Conservation (phyloP, 2,329 filamentous ascomycete species). For the Rhytidhysteron rufulum region DNA sequence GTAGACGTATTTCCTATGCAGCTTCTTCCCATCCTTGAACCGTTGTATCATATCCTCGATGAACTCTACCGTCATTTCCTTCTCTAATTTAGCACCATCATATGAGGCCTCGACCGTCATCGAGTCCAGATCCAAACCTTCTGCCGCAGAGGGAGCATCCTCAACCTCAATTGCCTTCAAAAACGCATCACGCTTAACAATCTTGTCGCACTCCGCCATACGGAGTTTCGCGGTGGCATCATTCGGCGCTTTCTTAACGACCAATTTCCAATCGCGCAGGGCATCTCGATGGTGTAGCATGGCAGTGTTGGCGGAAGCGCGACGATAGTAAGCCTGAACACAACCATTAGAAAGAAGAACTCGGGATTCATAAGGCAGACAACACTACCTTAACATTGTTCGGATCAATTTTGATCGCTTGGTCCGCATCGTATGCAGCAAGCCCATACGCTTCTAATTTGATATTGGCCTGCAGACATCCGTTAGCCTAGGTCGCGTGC, state of each 20-base stretch:
- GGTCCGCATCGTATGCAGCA: conserved; percentile 84
- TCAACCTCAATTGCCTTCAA: conserved; percentile 91
- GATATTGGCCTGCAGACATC: conserved; percentile 70
- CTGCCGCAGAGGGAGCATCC: conserved; percentile 87
- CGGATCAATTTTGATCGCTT: conserved; percentile 84
- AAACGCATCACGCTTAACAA: conserved; percentile 88
- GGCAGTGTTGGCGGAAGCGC: conserved; percentile 86
- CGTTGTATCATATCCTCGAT: conserved; percentile 95
- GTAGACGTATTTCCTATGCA: conserved; percentile 95
- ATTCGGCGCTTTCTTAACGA: conserved; percentile 77
- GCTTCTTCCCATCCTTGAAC: conserved; percentile 93
- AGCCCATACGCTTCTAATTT: conserved; percentile 95
- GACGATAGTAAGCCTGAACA: conserved; percentile 83
- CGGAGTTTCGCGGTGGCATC: conserved; percentile 92
- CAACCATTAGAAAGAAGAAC: background rate
- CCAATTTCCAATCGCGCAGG: conserved; percentile 85
- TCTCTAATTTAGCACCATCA: conserved; percentile 73
- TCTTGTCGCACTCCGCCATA: conserved; percentile 88
- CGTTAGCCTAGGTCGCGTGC: conserved; percentile 23
- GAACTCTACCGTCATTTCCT: conserved; percentile 92
- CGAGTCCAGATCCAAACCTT: conserved; percentile 75
- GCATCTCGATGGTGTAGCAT: conserved; percentile 87
- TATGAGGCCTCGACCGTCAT: conserved; percentile 81
- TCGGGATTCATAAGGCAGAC: background rate
- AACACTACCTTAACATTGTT: conserved; percentile 74